These are phyloP conservation scores for Populus hybrid DNA, from an alignment of 441 rosid genomes.

Conservation along the genomic window DNA sequence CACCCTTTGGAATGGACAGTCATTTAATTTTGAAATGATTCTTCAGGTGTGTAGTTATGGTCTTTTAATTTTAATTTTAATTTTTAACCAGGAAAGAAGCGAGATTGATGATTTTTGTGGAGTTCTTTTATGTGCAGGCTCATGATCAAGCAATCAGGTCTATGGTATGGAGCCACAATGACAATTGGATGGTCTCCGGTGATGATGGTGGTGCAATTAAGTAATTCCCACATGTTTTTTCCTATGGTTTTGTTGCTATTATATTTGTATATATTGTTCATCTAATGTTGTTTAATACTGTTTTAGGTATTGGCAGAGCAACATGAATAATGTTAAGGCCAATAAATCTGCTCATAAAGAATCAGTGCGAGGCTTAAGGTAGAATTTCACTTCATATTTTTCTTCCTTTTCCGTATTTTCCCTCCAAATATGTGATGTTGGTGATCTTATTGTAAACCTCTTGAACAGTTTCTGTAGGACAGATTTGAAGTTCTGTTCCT, in stretches of 20 bases:
- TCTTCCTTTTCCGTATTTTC: background rate
- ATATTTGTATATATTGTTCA: background rate
- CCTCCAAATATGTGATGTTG: background rate
- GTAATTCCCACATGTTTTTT: constrained; percentile 34
- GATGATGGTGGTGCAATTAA: constrained; percentile 95
- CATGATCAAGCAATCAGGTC: constrained; percentile 99
- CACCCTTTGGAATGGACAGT: constrained; percentile 98
- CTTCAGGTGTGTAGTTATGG: constrained; percentile 59
- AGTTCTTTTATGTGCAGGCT: constrained; percentile 47
- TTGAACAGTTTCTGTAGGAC: constrained; percentile 87
- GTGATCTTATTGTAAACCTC: constrained; percentile 15
- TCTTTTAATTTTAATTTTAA: constrained; percentile 2
- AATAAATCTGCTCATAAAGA: constrained; percentile 96
- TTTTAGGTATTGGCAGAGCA: constrained; percentile 94
- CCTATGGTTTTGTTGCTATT: constrained; percentile 3
- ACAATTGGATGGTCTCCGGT: constrained; percentile 97
- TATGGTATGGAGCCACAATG: constrained; percentile 98
- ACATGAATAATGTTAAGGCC: constrained; percentile 96
- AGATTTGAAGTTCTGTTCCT: constrained; percentile 97
- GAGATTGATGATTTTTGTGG: constrained; percentile 13
- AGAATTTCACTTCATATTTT: background rate
- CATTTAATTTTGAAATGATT: constrained; percentile 97
- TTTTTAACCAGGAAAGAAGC: background rate
- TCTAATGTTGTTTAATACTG: background rate
- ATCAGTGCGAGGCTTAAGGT: constrained; percentile 93